A percentile compares a stretch with the other conserved stretches of the same genome.
phyloP scores from a whole-genome alignment of 2,329 filamentous ascomycete genomes.

The Westerdykella ornata region DNA sequence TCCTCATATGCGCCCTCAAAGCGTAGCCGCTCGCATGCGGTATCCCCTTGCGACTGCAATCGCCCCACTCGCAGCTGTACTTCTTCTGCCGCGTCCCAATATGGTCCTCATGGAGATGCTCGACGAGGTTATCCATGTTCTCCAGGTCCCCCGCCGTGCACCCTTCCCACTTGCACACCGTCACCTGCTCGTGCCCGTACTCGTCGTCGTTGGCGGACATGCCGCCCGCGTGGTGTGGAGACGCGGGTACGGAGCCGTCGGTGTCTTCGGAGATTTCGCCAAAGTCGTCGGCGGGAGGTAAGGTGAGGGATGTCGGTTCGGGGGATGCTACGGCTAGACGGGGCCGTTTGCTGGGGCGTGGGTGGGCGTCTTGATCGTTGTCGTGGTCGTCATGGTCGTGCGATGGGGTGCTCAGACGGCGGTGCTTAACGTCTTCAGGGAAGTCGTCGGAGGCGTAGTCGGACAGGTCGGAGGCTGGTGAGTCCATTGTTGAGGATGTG shows the following conservation, averaged over 20 bases:
- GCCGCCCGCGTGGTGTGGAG: constrained; percentile 40
- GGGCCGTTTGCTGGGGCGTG: constrained; percentile 37
- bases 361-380: constrained; percentile 43
- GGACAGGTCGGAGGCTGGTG: constrained; percentile 58
- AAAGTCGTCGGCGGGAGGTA: constrained; percentile 28
- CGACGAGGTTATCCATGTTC: constrained; percentile 48
- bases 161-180: constrained; percentile 47
- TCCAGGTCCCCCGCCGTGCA: constrained; percentile 44
- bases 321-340: constrained; percentile 32
- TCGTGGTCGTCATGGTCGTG: constrained; percentile 21
- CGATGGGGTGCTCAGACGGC: constrained; percentile 40
- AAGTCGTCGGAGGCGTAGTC: constrained; percentile 59
- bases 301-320: constrained; percentile 22
- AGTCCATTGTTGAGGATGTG: constrained; percentile 37
- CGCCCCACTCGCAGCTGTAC: constrained; percentile 96
- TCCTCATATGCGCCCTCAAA: constrained; percentile 93
- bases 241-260: constrained; percentile 64
- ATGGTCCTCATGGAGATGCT: constrained; percentile 71
- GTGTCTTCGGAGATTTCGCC: constrained; percentile 83
- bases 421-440: constrained; percentile 49
- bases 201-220: constrained; percentile 35
- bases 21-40: constrained; percentile 94
- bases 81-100: constrained; percentile 91
- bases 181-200: constrained; percentile 41
- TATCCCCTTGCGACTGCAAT: constrained; percentile 80